Conservation (phyloP, 208 protist genomes). For the Leishmania turanica region DNA sequence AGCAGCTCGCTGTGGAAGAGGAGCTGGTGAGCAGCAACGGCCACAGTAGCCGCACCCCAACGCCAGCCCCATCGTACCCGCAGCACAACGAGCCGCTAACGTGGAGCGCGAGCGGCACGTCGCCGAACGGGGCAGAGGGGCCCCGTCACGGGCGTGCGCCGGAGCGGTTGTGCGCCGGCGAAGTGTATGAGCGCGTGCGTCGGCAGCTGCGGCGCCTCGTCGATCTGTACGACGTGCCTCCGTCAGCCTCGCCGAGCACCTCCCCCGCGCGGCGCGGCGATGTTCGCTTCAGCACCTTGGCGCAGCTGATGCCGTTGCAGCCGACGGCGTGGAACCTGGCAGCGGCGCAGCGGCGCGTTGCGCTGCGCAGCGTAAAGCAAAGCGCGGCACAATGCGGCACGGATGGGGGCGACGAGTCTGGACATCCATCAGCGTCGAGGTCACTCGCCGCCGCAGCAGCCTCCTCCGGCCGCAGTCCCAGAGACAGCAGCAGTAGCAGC, state of each 20-base stretch:
- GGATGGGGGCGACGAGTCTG: no score
- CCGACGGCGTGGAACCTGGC: conserved; percentile 14
- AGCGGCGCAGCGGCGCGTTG: conserved; percentile 16
- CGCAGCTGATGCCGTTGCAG: conserved; percentile 19
- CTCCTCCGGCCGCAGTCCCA: neutral
- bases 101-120: neutral
- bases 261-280: neutral
- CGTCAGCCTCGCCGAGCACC: neutral
- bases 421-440: neutral
- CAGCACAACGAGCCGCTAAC: conserved; percentile 27
- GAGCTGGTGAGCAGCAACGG: conserved; percentile 4
- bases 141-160: neutral
- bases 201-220: conserved; percentile 22
- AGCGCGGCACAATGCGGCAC: neutral
- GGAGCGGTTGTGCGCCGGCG: conserved; percentile 28
- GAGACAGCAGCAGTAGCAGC: neutral
- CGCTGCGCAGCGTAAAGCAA: neutral
- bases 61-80: neutral
- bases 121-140: neutral
- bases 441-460: neutral
- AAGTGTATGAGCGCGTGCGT: conserved; percentile 28
- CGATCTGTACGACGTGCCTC: conserved; percentile 11
- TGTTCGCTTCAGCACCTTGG: conserved; percentile 16
- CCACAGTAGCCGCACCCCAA: neutral
- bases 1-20: conserved; percentile 21